These are phyloP conservation scores for Penicillium herquei DNA, from an alignment of 495 filamentous ascomycete genomes.

Conservation along the genomic window DNA sequence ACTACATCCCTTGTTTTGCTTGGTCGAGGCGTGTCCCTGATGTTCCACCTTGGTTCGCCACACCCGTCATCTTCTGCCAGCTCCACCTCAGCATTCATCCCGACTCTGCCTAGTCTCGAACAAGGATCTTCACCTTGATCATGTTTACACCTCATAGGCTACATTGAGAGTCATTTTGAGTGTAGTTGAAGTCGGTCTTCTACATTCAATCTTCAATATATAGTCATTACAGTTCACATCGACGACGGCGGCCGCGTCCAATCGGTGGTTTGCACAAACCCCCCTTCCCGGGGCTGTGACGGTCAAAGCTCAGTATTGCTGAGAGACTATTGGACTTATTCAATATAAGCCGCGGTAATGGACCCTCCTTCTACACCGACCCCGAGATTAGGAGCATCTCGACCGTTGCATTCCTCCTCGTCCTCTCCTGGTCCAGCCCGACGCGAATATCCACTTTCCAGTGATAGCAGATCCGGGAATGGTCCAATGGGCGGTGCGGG, in stretches of 20 bases:
- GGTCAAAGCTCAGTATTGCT: not conserved
- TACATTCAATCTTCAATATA: not conserved
- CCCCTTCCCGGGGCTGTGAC: not conserved
- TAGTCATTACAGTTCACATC: not conserved
- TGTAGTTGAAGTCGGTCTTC: too few species aligned
- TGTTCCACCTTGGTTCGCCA: conserved; percentile 24
- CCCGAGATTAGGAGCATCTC: conserved; percentile 7
- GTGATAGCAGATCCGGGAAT: conserved; percentile 21
- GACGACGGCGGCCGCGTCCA: not conserved
- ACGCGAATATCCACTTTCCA: conserved; percentile 21
- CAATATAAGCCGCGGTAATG: conserved; percentile 7
- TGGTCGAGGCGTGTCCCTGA: conserved; percentile 4
- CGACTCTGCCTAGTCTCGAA: too few species aligned
- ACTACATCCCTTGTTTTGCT: not conserved
- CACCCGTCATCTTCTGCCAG: conserved; percentile 23
- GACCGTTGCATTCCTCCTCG: conserved; percentile 8
- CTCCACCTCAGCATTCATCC: conserved; percentile 5
- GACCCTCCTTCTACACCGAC: conserved; percentile 21
- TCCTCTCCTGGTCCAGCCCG: conserved; percentile 17
- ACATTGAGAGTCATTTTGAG: too few species aligned
- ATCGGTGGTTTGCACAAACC: not conserved
- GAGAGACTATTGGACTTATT: not conserved
- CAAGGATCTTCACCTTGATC: too few species aligned
- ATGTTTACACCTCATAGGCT: too few species aligned
- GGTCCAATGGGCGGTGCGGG: conserved; percentile 21